phyloP scores from a whole-genome alignment of 345 rosid species.

The Melaleuca alternifolia region DNA sequence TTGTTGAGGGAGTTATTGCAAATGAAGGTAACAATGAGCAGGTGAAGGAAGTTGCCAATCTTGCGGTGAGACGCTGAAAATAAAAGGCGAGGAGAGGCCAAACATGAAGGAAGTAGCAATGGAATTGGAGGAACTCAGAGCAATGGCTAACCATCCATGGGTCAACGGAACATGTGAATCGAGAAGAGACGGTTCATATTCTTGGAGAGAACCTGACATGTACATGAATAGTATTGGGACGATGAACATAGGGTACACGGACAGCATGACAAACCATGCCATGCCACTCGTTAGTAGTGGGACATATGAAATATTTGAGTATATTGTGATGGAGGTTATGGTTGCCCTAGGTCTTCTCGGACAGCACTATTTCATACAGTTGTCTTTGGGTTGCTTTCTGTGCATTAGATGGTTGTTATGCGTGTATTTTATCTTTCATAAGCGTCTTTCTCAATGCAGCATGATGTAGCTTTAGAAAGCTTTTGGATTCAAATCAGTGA shows the following conservation, averaged over 20 bases:
- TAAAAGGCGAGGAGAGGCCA: slow-evolving; percentile 17
- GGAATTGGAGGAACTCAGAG: slow-evolving; percentile 12
- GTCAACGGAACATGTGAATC: not conserved
- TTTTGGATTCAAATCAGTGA: not conserved
- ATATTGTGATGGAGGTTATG: not conserved
- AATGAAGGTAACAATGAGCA: not conserved
- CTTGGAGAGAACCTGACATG: not conserved
- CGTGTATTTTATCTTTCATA: too few relatives aligned
- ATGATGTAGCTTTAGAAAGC: not conserved
- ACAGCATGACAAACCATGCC: not conserved
- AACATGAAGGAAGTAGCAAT: slow-evolving; percentile 25
- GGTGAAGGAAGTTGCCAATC: not conserved
- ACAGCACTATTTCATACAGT: not conserved
- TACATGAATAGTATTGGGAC: not conserved
- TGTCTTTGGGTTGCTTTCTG: not conserved
- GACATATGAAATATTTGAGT: not conserved
- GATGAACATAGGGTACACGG: not conserved
- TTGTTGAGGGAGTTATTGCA: not conserved
- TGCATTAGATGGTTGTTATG: too few relatives aligned
- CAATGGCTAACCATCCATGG: slow-evolving; percentile 7
- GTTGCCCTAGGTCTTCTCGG: not conserved
- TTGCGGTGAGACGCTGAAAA: slow-evolving; percentile 3
- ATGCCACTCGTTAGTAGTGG: not conserved
- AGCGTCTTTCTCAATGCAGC: not conserved
- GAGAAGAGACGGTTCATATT: not conserved